Base-by-base conservation (phyloP, 768 basidiomycete genomes). In the Amanita pseudoporphyria region DNA sequence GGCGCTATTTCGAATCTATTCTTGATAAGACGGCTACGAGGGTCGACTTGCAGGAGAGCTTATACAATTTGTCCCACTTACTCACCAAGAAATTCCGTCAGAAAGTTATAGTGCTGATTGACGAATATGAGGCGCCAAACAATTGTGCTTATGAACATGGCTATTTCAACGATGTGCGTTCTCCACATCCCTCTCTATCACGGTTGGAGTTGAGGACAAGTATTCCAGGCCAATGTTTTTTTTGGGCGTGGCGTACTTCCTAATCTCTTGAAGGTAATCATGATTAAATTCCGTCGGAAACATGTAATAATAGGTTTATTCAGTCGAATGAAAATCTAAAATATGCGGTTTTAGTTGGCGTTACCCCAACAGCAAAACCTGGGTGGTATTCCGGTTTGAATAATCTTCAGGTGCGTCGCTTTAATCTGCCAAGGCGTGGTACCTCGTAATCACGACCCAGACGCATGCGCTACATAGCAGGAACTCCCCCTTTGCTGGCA, bases 261-360 rank as follows among this genome's bases (percentile, higher is more conserved):
- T 45, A 28, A 18, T 54, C 53, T 54, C 49, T 54, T 54, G 53
- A 54, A 54, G 53, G 53, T 54, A 38, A 51, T 54, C 45, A 32
- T 51, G 28, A 46, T 51, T 32, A 38, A 36, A 45, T 51, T 53
- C 36, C 26, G 39, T 47, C 26, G 37, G 24, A 45, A 47, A 52
- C 45, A 47, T 47, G 21, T 31, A 52, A 28, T 32, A 33, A 21
- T 52, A 45, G 12, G 32, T 49, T 41, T 54, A 47, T 5, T 44
- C 43, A 52, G 53, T 47, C 19, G 49, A 52, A 54, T 41, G 12
- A 24, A 51, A 45, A 10, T 32, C 46, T 54, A 47, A 13, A 46
- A 52, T 48, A 48, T 46, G 50, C 44, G 33, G 38, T 54, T 47
- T 44, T 54, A 26, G 50, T 40, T 46, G 53, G 50, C 31, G 49